Conservation (phyloP, 1,284 basidiomycete genomes). For the Sphagnurus paluster region DNA sequence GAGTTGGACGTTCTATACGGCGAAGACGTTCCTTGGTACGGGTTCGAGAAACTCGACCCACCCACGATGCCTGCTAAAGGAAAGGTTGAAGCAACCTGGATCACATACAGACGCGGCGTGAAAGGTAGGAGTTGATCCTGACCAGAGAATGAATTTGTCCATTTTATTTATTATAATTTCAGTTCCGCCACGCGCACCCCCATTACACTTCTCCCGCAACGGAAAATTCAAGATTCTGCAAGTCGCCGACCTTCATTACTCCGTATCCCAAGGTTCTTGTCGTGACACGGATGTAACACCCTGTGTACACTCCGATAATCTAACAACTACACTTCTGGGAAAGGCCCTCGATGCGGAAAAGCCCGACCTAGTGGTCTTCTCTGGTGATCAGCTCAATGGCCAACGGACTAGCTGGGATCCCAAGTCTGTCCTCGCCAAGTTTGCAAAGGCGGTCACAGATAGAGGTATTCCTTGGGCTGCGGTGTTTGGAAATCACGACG, state of each 20-base stretch:
- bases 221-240: conserved; percentile 90
- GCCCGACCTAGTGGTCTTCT: conserved; percentile 89
- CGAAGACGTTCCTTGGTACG: conserved; percentile 78
- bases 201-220: conserved; percentile 77
- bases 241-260: conserved; percentile 88
- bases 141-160: neutral
- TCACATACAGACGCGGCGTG: conserved; percentile 64
- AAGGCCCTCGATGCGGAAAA: conserved; percentile 79
- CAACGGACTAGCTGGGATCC: conserved; percentile 89
- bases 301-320: conserved; percentile 67
- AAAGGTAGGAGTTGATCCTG: conserved; percentile 49
- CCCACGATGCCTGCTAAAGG: conserved; percentile 46
- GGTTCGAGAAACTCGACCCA: conserved; percentile 73
- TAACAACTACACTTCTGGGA: conserved; percentile 70
- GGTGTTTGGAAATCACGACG: conserved; percentile 93
- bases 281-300: conserved; percentile 59
- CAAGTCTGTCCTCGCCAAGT: conserved; percentile 85
- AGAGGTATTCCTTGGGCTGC: conserved; percentile 86
- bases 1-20: conserved; percentile 89
- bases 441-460: conserved; percentile 74
- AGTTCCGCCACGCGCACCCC: conserved; percentile 70
- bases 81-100: conserved; percentile 50
- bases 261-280: conserved; percentile 72
- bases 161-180: conserved; percentile 1
- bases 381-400: conserved; percentile 85